Conservation (phyloP, 208 protist genomes). For the Acanthamoeba comandoni region DNA sequence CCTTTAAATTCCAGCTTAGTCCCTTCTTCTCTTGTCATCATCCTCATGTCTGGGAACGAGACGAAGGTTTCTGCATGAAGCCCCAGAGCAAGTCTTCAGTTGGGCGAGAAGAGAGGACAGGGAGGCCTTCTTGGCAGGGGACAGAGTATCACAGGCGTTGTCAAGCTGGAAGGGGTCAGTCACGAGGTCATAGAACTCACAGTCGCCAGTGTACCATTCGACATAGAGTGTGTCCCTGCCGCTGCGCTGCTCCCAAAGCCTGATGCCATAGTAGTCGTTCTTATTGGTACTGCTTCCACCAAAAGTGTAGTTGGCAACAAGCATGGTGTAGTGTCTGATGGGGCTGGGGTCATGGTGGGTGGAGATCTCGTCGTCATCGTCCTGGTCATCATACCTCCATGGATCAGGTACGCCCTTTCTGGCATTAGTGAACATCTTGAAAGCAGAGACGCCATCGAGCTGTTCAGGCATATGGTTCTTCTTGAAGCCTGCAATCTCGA, state of each 20-base stretch:
- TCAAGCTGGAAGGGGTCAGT: constrained; percentile 4
- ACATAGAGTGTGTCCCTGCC: not conserved
- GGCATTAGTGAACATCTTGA: not conserved
- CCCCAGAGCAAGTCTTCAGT: not conserved
- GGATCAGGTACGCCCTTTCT: constrained; percentile 4
- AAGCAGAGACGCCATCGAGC: constrained; percentile 4
- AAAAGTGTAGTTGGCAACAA: constrained; percentile 5
- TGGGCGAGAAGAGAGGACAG: not conserved
- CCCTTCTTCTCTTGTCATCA: too few species aligned
- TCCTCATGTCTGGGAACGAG: too few species aligned
- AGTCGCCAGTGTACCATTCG: constrained; percentile 21
- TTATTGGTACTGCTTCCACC: not conserved
- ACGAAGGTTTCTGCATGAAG: not conserved
- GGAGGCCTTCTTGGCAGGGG: not conserved
- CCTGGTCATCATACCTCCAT: constrained; percentile 11
- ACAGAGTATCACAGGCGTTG: not conserved
- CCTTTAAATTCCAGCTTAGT: too few species aligned
- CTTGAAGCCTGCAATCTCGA: constrained; percentile 12
- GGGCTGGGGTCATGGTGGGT: not conserved
- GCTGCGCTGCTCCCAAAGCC: not conserved
- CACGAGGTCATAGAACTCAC: constrained; percentile 16
- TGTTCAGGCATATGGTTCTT: not conserved
- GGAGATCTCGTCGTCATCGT: not conserved
- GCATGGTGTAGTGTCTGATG: not conserved
- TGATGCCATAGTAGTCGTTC: not conserved